Conservation (phyloP, 306 rosid species). For the Senna siamea region DNA sequence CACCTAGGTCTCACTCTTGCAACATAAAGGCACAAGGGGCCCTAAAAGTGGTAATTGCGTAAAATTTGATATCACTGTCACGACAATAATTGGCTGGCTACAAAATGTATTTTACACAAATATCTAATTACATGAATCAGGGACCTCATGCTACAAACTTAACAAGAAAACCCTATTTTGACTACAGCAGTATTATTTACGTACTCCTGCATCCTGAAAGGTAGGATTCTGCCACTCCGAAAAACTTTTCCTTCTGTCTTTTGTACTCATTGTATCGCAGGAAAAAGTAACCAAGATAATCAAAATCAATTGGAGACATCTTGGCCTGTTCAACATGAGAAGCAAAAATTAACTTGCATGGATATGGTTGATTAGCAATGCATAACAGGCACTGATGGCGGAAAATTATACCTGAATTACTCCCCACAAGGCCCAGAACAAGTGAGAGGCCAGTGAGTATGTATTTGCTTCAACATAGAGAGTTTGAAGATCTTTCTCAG, state of each 20-base stretch:
- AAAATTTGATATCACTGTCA: slow-evolving; percentile 20
- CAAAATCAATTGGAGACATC: slow-evolving; percentile 77
- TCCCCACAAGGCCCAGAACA: slow-evolving; percentile 96
- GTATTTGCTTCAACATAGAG: slow-evolving; percentile 80
- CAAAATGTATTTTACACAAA: slow-evolving; percentile 43
- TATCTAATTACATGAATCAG: slow-evolving; percentile 31
- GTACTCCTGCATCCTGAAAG: slow-evolving; percentile 45
- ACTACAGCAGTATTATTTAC: slow-evolving; percentile 26
- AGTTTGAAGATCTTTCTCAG: slow-evolving; percentile 67
- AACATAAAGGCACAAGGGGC: slow-evolving; percentile 26
- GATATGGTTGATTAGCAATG: slow-evolving; percentile 1
- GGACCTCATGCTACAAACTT: slow-evolving; percentile 29
- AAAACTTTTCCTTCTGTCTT: slow-evolving; percentile 57
- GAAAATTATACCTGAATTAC: slow-evolving; percentile 77
- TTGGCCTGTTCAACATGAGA: slow-evolving; percentile 60
- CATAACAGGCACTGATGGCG: slow-evolving; percentile 23
- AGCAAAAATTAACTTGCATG: slow-evolving; percentile 5
- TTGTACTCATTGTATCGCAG: slow-evolving; percentile 78
- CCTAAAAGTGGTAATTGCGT: neutral
- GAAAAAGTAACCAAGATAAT: slow-evolving; percentile 83
- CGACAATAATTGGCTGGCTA: slow-evolving; percentile 12
- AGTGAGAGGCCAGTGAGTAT: slow-evolving; percentile 71
- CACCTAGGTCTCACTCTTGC: slow-evolving; percentile 24
- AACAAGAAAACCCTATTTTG: slow-evolving; percentile 20
- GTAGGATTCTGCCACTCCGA: slow-evolving; percentile 55